Evolutionary conservation across 257 asterid genomes (phyloP).

Genomic region (Solanum peruvianum): DNA sequence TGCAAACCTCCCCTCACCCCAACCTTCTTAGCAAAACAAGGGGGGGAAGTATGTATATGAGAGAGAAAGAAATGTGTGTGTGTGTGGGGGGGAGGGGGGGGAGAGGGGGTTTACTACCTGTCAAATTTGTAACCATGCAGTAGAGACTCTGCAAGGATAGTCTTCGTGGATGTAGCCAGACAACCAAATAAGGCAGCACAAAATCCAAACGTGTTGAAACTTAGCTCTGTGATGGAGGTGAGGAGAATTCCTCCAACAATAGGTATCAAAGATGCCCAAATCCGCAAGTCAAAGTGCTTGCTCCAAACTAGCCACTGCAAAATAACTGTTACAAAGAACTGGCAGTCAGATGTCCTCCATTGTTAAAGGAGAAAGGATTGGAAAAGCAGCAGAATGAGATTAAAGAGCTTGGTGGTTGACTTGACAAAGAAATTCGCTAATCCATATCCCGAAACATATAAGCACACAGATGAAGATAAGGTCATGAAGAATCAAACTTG

Average conservation of each 20-base stretch:
- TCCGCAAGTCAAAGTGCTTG: slow-evolving; percentile 32
- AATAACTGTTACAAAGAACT: slow-evolving; percentile 17
- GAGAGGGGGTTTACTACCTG: slow-evolving; percentile 8
- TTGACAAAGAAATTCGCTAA: background rate
- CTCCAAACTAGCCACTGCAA: slow-evolving; percentile 47
- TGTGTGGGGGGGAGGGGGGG: background rate
- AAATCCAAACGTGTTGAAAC: slow-evolving; percentile 32
- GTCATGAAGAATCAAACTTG: background rate
- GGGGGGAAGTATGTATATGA: background rate
- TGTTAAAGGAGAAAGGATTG: background rate
- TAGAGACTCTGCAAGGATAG: slow-evolving; percentile 39
- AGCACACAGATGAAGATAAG: background rate
- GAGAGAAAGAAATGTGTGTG: background rate
- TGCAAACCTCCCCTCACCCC: background rate
- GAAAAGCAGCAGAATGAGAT: background rate
- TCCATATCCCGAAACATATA: background rate
- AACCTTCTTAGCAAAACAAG: background rate
- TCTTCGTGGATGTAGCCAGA: slow-evolving; percentile 41
- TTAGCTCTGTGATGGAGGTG: slow-evolving; percentile 38
- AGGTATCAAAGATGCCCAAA: slow-evolving; percentile 37
- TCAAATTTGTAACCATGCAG: slow-evolving; percentile 42
- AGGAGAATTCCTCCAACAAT: slow-evolving; percentile 50
- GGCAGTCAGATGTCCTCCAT: background rate
- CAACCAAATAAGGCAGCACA: slow-evolving; percentile 46
- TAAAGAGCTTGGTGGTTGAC: background rate